phyloP scores from a whole-genome alignment of 139 green algal species.

The Coccomyxa sp. region DNA sequence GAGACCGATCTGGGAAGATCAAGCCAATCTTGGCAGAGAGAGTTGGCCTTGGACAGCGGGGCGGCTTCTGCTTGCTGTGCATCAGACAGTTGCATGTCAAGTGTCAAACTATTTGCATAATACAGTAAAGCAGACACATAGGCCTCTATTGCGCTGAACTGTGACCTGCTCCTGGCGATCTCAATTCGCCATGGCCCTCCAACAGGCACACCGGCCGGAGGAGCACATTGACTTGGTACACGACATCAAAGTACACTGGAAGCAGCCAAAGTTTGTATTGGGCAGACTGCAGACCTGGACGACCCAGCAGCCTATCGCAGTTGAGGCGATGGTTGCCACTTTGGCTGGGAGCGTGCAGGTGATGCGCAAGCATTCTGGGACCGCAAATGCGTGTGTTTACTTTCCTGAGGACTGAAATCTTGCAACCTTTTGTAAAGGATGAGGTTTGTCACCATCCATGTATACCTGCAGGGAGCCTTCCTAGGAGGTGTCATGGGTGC shows the following conservation, averaged over 20 bases:
- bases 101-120: no score
- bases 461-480: slow-evolving; percentile 27
- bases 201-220: not conserved
- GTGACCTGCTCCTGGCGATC: no score
- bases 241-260: slow-evolving; percentile 4
- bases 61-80: no score
- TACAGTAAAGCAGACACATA: no score
- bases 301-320: not conserved
- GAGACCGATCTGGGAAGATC: no score
- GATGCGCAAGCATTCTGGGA: not conserved
- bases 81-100: no score
- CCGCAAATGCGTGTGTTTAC: not conserved
- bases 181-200: not conserved
- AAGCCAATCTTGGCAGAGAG: no score
- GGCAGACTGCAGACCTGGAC: slow-evolving; percentile 3
- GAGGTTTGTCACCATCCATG: not conserved
- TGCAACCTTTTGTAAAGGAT: not conserved
- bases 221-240: not conserved
- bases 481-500: slow-evolving; percentile 71
- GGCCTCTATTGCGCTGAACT: no score
- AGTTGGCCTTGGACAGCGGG: no score
- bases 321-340: slow-evolving; percentile 15
- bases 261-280: not conserved
- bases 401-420: not conserved
- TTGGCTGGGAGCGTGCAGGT: slow-evolving; percentile 15